These are phyloP conservation scores for Gastroboletus turbinatus DNA, from an alignment of 1,284 basidiomycete species.

Conservation along the genomic window DNA sequence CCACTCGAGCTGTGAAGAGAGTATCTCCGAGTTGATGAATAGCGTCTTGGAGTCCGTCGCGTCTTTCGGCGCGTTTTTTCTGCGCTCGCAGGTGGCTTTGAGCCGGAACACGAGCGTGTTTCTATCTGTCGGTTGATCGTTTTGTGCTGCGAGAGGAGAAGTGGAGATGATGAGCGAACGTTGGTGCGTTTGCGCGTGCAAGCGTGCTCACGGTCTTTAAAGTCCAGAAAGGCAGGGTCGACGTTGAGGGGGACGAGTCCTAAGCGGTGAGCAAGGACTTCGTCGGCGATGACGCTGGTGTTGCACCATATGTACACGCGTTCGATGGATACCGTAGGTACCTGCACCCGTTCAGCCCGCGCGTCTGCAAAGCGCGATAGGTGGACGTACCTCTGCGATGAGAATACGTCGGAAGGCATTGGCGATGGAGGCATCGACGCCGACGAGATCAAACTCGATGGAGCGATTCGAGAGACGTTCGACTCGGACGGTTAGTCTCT, in stretches of 20 bases:
- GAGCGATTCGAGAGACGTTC: conserved; percentile 78
- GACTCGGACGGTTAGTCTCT: conserved; percentile 76
- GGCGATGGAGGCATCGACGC: conserved; percentile 94
- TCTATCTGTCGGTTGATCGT: conserved; percentile 75
- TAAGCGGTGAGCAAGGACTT: conserved; percentile 88
- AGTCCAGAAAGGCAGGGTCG: conserved; percentile 70
- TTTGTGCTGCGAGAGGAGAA: conserved; percentile 29
- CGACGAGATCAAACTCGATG: conserved; percentile 94
- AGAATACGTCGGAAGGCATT: conserved; percentile 92
- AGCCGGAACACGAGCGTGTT: conserved; percentile 93
- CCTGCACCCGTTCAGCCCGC: conserved; percentile 44
- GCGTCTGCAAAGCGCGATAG: background rate
- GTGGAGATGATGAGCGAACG: background rate
- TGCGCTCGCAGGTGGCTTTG: conserved; percentile 70
- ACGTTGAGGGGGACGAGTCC: conserved; percentile 90
- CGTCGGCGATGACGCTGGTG: conserved; percentile 92
- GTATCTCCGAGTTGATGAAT: conserved; percentile 74
- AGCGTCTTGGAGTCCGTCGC: conserved; percentile 64
- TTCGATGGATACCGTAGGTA: conserved; percentile 93
- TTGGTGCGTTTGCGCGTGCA: background rate
- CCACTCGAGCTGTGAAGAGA: conserved; percentile 82
- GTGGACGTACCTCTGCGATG: conserved; percentile 80
- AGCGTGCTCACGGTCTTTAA: conserved; percentile 40
- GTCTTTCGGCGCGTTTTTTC: conserved; percentile 50
- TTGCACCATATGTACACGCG: conserved; percentile 95